Evolutionary conservation across 2,329 filamentous ascomycete species (phyloP).

Genomic region (Paraphoma chrysanthemicola): DNA sequence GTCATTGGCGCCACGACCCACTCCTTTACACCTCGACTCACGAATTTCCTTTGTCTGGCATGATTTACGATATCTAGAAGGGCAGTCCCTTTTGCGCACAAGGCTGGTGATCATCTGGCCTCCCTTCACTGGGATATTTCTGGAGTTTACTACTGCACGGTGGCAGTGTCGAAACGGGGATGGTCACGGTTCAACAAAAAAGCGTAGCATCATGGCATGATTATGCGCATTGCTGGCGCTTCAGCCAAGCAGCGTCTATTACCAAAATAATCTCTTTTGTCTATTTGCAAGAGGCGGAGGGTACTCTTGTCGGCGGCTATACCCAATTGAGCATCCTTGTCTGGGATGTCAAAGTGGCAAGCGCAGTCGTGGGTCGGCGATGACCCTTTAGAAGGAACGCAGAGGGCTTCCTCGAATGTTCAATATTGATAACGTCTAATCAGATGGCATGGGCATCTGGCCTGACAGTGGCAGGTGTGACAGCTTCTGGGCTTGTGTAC

Average conservation of each 20-base stretch:
- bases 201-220: constrained; percentile 29
- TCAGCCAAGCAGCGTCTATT: constrained; percentile 37
- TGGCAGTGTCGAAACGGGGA: constrained; percentile 11
- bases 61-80: constrained; percentile 28
- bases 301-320: constrained; percentile 44
- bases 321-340: constrained; percentile 28
- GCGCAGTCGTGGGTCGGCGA: constrained; percentile 36
- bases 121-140: constrained; percentile 31
- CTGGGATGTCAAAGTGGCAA: constrained; percentile 31
- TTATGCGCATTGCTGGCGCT: constrained; percentile 38
- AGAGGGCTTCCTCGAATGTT: constrained; percentile 19
- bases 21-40: constrained; percentile 16
- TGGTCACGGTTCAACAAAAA: constrained; percentile 16
- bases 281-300: constrained; percentile 26
- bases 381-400: constrained; percentile 15
- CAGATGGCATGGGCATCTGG: constrained; percentile 14
- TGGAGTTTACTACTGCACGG: constrained; percentile 16
- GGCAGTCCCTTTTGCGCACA: constrained; percentile 17
- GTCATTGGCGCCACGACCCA: constrained; percentile 39
- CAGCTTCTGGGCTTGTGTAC: constrained; percentile 12
- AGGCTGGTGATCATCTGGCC: constrained; percentile 15
- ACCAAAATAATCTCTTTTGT: constrained; percentile 19
- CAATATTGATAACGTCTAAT: constrained; percentile 29
- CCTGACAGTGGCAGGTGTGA: constrained; percentile 23
- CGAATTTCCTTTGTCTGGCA: constrained; percentile 45